Conservation (phyloP, 2,329 filamentous ascomycete species). For the Aspergillus fumigatus region DNA sequence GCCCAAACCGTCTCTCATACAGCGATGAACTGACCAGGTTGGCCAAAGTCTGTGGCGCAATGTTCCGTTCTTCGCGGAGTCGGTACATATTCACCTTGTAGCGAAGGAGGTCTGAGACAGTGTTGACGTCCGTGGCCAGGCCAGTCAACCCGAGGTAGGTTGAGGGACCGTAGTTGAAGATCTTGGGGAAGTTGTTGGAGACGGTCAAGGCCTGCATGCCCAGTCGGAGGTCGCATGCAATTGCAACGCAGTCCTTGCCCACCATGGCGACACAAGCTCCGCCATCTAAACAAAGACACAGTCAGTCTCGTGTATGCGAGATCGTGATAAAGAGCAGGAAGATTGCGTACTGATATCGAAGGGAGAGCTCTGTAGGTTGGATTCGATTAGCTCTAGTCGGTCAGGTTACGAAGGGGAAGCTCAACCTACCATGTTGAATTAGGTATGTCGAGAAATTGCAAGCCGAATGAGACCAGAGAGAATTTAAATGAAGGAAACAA, state of each 20-base stretch:
- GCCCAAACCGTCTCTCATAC: conserved; percentile 94
- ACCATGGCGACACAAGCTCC: conserved; percentile 98
- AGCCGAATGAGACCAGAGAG: not conserved
- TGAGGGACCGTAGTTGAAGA: conserved; percentile 89
- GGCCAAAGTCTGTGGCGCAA: conserved; percentile 89
- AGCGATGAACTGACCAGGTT: conserved; percentile 88
- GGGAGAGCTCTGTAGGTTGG: conserved; percentile 66
- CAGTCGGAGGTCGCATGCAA: conserved; percentile 96
- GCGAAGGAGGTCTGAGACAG: conserved; percentile 93
- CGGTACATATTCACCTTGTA: conserved; percentile 99
- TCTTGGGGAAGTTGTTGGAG: conserved; percentile 99
- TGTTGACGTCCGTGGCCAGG: conserved; percentile 90
- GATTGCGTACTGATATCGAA: conserved; percentile 82
- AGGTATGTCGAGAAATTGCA: not conserved
- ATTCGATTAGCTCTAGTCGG: conserved; percentile 28
- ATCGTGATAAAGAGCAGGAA: conserved; percentile 7
- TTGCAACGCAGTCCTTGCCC: conserved; percentile 98
- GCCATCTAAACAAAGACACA: conserved; percentile 53
- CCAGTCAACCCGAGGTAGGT: conserved; percentile 95
- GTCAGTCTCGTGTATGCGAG: conserved; percentile 5
- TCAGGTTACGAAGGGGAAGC: conserved; percentile 10
- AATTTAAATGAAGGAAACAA: not conserved
- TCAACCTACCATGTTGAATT: conserved; percentile 24
- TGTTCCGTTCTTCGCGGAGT: conserved; percentile 93
- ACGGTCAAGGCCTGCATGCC: conserved; percentile 95